Conservation (phyloP, 2,329 filamentous ascomycete species). For the Nemania sp. region DNA sequence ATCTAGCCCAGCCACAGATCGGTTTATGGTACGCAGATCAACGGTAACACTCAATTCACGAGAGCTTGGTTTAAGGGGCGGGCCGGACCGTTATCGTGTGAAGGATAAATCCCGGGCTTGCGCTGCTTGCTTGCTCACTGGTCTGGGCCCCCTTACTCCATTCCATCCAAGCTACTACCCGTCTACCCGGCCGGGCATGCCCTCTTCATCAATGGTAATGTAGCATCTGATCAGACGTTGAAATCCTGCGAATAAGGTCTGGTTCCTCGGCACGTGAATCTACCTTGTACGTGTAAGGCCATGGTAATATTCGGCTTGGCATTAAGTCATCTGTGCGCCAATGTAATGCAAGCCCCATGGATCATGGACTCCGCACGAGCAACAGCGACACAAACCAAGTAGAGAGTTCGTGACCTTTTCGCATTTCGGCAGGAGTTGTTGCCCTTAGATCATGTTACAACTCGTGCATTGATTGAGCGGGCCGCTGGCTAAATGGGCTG, state of each 20-base stretch:
- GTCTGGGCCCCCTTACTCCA: too few relatives aligned
- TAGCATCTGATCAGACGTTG: constrained; percentile 5
- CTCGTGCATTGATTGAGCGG: neutral
- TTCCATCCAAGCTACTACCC: neutral
- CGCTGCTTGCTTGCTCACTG: too few relatives aligned
- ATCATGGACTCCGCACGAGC: neutral
- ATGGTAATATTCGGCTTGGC: constrained; percentile 13
- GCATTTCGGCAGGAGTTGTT: neutral
- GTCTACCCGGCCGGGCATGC: constrained; percentile 3
- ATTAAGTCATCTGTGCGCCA: neutral
- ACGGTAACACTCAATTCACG: too few relatives aligned
- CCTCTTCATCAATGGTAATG: neutral
- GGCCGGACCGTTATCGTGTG: neutral
- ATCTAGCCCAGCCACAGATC: too few relatives aligned
- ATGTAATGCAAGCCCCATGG: neutral
- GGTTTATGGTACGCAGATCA: too few relatives aligned
- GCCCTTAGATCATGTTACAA: neutral
- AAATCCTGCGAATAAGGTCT: constrained; percentile 14
- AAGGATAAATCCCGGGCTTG: neutral
- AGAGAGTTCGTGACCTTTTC: neutral
- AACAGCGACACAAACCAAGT: neutral
- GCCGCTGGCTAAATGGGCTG: neutral
- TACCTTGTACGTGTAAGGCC: neutral
- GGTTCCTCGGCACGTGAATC: constrained; percentile 19
- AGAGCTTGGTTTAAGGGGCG: neutral